These are phyloP conservation scores for Medicago ruthenica DNA, from an alignment of 306 rosid species.

Conservation along the genomic window DNA sequence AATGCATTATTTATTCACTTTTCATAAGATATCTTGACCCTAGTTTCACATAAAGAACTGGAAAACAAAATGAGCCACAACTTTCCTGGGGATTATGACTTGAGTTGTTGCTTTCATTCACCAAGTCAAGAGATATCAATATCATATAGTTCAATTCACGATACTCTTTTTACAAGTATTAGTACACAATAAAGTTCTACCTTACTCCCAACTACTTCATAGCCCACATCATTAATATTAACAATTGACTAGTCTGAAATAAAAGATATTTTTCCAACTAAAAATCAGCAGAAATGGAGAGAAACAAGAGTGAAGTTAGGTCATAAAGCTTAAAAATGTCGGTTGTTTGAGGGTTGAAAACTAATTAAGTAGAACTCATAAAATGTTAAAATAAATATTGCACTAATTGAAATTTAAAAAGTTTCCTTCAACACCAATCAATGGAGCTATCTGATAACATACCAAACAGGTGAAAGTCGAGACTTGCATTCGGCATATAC, in stretches of 20 bases:
- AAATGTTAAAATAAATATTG: too few relatives aligned
- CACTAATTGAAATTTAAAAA: too few relatives aligned
- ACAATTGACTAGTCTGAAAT: too few relatives aligned
- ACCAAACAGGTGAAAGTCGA: slow-evolving; percentile 59
- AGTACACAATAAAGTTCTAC: neutral
- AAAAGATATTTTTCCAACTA: too few relatives aligned
- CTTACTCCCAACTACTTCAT: neutral
- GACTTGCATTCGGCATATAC: slow-evolving; percentile 61
- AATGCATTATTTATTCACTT: too few relatives aligned
- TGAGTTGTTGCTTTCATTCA: neutral
- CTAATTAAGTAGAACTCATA: neutral
- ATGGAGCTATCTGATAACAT: neutral
- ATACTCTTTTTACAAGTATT: neutral
- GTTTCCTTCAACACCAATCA: neutral
- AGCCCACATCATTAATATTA: neutral
- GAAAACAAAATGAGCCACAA: neutral
- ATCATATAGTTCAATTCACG: neutral
- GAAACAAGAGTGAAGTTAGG: neutral
- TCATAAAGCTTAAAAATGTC: too few relatives aligned
- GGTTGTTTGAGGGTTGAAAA: too few relatives aligned
- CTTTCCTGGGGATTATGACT: neutral
- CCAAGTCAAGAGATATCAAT: neutral
- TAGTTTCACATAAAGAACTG: neutral
- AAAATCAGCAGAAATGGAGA: too few relatives aligned
- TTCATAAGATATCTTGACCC: neutral